Evolutionary conservation across 2,329 filamentous ascomycete genomes (phyloP).

Genomic region (Sporothrix euskadiensis): DNA sequence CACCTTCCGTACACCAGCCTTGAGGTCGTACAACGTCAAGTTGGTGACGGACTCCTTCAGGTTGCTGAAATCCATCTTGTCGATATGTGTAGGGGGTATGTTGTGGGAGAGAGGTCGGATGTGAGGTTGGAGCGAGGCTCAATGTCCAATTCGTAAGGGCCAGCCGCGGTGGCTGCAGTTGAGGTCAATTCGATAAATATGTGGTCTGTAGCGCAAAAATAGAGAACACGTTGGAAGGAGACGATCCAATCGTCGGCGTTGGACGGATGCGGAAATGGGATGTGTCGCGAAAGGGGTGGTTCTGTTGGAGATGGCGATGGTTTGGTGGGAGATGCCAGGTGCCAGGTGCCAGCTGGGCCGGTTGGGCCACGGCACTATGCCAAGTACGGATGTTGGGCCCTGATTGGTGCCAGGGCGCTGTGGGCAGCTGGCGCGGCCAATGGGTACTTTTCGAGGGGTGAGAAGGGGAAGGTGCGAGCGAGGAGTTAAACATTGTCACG

Average conservation of each 20-base stretch:
- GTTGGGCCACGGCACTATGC: constrained; percentile 15
- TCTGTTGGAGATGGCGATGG: constrained; percentile 12
- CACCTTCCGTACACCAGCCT: constrained; percentile 90
- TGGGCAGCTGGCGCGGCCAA: neutral
- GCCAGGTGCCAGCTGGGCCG: constrained; percentile 21
- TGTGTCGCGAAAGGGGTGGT: constrained; percentile 8
- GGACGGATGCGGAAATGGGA: neutral
- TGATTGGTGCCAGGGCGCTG: constrained; percentile 10
- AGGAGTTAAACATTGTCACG: neutral
- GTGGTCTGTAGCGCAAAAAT: neutral
- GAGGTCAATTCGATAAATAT: neutral
- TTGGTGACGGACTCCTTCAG: constrained; percentile 87
- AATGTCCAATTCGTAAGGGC: neutral
- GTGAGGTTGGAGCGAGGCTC: neutral
- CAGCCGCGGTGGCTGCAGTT: neutral
- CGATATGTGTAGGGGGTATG: neutral
- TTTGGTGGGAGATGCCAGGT: constrained; percentile 10
- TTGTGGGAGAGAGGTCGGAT: neutral
- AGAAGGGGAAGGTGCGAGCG: neutral
- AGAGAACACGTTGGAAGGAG: neutral
- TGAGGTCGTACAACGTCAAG: constrained; percentile 91
- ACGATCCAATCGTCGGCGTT: neutral
- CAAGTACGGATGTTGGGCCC: neutral
- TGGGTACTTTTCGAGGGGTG: neutral
- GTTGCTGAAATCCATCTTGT: constrained; percentile 76